Evolutionary conservation across 371 early-diverging fungal genomes (phyloP), one percentile per base, ranked within the genome.

Genomic region (Zopfochytrium polystomum): DNA sequence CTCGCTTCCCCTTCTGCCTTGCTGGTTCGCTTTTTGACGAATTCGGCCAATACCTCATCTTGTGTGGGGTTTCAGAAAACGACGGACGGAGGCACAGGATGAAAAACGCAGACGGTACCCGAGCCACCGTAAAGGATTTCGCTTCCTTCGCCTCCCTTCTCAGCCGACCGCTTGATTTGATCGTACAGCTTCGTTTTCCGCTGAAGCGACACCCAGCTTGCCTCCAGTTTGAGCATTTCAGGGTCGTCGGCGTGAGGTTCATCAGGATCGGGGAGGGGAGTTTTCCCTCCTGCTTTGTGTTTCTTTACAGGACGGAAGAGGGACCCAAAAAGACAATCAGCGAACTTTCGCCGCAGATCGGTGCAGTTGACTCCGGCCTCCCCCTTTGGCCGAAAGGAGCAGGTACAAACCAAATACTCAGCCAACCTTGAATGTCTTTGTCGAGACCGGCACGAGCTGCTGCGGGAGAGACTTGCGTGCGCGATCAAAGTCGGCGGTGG

Each of bases 121-220:
- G 47, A 20, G 13, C 47, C 23, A 25, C 13, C 52, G 54, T 23
- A 32, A 15, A 27, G 31, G 1, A 33, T 47, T 58, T 58, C 47
- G 20, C 49, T 50, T 70, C 64, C 75, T 61, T 70, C 70, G 67
- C 63, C 69, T 58, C 74, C 62, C 55, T 72, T 71, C 15, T 64
- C 35, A 20, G 47, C 65, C 74, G 67, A 65, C 73, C 60, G 61
- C 71, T 54, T 76, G 76, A 68, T 42, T 65, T 69, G 49, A 18
- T 86, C 86, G 55, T 89, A 89, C 29, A 85, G 62, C 55, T 73
- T 74, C 15, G 87, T 81, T 54, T 89, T 89, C 2, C 83, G 77
- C 61, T 86, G 81, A 48, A 89, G 63, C 0, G 86, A 84, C 22
- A 78, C 78, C 70, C 77, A 76, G 35, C 83, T 77, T 23, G 73